Evolutionary conservation across 2,329 filamentous ascomycete species (phyloP).

Genomic region (Penicillium verrucosum): DNA sequence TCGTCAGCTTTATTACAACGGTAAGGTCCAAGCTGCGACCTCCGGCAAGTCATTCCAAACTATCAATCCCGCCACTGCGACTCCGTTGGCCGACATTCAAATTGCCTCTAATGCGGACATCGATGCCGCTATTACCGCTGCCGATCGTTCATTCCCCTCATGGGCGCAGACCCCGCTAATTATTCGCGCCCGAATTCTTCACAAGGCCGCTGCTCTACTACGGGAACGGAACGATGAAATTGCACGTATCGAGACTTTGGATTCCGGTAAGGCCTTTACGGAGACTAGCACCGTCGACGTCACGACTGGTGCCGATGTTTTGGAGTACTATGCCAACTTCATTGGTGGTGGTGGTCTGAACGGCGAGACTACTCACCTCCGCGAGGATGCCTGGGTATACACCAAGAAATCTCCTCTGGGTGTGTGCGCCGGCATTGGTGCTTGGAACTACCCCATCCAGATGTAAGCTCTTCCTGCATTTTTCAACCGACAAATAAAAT

Average conservation of each 20-base stretch:
- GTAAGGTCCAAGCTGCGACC: slow-evolving; percentile 60
- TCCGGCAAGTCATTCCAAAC: slow-evolving; percentile 65
- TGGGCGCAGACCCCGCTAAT: slow-evolving; percentile 77
- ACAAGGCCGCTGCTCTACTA: slow-evolving; percentile 70
- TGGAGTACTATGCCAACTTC: slow-evolving; percentile 82
- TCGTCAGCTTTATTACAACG: slow-evolving; percentile 72
- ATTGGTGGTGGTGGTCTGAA: slow-evolving; percentile 75
- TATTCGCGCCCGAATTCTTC: slow-evolving; percentile 72
- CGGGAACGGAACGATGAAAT: slow-evolving; percentile 75
- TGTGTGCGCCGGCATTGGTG: slow-evolving; percentile 81
- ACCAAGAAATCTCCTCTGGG: slow-evolving; percentile 78
- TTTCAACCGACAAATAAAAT: background rate
- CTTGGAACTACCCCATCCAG: slow-evolving; percentile 91
- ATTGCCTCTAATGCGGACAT: slow-evolving; percentile 65
- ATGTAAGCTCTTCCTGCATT: slow-evolving; percentile 48
- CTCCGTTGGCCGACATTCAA: slow-evolving; percentile 68
- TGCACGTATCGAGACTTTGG: slow-evolving; percentile 73
- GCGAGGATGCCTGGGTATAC: slow-evolving; percentile 76
- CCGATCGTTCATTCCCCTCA: slow-evolving; percentile 65
- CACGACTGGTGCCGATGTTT: slow-evolving; percentile 75
- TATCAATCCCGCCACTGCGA: slow-evolving; percentile 69
- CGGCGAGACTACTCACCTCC: slow-evolving; percentile 71
- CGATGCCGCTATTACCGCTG: slow-evolving; percentile 69
- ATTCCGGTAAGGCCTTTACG: slow-evolving; percentile 81
- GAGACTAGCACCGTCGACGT: slow-evolving; percentile 84